These are phyloP conservation scores for Arabis alpina DNA, from an alignment of 345 rosid species.

Conservation along the genomic window DNA sequence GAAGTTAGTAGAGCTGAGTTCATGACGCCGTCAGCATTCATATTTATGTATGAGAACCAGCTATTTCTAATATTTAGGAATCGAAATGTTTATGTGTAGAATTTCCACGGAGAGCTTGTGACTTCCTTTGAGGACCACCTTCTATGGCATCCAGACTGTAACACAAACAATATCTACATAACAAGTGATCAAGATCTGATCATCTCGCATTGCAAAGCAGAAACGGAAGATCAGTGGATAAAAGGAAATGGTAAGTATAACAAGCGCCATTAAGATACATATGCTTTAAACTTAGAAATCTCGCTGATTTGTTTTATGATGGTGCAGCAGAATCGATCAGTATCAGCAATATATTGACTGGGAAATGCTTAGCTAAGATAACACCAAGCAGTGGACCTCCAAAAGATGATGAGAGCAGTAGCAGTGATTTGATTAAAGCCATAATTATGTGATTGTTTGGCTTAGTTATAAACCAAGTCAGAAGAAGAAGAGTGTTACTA, in stretches of 20 bases:
- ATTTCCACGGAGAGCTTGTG: slow-evolving; percentile 93
- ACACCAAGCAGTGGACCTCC: slow-evolving; percentile 62
- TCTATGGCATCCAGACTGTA: slow-evolving; percentile 96
- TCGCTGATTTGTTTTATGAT: slow-evolving; percentile 4
- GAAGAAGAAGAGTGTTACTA: too few species aligned
- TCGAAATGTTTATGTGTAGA: slow-evolving; percentile 90
- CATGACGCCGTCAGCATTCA: slow-evolving; percentile 97
- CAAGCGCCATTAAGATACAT: slow-evolving; percentile 7
- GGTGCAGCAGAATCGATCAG: slow-evolving; percentile 84
- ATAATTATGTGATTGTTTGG: too few species aligned
- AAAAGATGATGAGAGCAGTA: slow-evolving; percentile 53
- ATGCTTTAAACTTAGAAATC: background rate
- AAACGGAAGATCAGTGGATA: slow-evolving; percentile 84
- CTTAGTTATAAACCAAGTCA: too few species aligned
- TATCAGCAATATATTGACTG: slow-evolving; percentile 89
- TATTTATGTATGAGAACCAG: slow-evolving; percentile 93
- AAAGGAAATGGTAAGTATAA: slow-evolving; percentile 75
- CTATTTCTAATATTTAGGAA: slow-evolving; percentile 90
- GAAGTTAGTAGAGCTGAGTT: slow-evolving; percentile 80
- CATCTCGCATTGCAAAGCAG: slow-evolving; percentile 97
- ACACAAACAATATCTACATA: slow-evolving; percentile 93
- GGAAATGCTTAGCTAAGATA: slow-evolving; percentile 93
- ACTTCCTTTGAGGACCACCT: slow-evolving; percentile 98
- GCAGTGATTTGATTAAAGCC: slow-evolving; percentile 32
- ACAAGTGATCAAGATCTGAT: slow-evolving; percentile 98